A percentile compares a stretch with the other conserved stretches of the same genome.
These are phyloP conservation scores for Calycina herbarum DNA, from an alignment of 2,329 filamentous ascomycete species.

Conservation along the genomic window DNA sequence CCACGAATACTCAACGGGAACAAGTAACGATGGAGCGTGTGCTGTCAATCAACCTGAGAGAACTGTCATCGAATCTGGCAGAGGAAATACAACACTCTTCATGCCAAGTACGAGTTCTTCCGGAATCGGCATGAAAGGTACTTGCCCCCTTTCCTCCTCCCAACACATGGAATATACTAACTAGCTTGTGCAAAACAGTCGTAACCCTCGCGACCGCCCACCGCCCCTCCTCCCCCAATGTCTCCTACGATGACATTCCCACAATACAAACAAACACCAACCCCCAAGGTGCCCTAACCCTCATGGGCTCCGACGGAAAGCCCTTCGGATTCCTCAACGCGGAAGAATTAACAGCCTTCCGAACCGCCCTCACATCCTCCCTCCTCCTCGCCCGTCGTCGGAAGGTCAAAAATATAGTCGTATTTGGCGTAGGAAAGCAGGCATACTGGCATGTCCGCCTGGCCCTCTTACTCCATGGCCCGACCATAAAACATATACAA, in stretches of 20 bases:
- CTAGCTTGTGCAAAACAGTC: conserved; percentile 45
- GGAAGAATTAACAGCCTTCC: conserved; percentile 74
- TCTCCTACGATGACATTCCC: conserved; percentile 3
- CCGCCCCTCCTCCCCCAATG: conserved; percentile 14
- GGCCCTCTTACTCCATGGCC: conserved; percentile 69
- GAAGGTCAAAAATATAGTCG: conserved; percentile 71
- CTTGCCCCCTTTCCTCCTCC: conserved; percentile 11
- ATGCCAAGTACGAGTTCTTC: conserved; percentile 68
- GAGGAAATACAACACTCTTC: conserved; percentile 64
- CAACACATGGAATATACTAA: not conserved
- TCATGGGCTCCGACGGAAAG: conserved; percentile 63
- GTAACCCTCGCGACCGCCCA: conserved; percentile 58
- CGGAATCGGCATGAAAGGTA: conserved; percentile 69
- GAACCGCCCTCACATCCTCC: conserved; percentile 72
- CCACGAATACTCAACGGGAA: conserved; percentile 61
- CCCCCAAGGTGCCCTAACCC: conserved; percentile 61
- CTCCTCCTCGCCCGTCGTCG: conserved; percentile 65
- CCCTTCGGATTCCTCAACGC: conserved; percentile 71
- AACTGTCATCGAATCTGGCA: conserved; percentile 49
- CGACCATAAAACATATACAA: conserved; percentile 75
- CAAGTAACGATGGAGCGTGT: conserved; percentile 40
- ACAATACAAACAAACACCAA: conserved; percentile 33
- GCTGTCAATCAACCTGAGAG: conserved; percentile 57
- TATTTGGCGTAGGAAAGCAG: conserved; percentile 87
- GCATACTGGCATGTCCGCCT: conserved; percentile 94